Base-by-base conservation (phyloP, 371 early-diverging fungal genomes). In the Mucor sp. region DNA sequence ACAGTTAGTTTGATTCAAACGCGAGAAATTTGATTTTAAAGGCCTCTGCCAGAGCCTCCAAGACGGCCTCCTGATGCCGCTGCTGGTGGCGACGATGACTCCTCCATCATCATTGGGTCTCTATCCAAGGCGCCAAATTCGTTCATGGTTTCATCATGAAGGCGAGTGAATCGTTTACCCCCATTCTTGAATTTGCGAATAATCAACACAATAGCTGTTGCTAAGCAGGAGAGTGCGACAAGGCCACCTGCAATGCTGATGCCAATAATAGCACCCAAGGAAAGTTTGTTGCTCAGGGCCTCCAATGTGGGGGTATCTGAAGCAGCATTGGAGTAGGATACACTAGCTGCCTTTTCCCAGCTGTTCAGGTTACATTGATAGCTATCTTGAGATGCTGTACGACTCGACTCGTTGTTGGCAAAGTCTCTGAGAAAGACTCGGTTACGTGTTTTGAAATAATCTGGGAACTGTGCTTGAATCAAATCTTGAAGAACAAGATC, bases 391-490 rank as follows among this genome's bases (percentile, higher is more conserved):
- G 53, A 41, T 21, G 66, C 50, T 33, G 69, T 60, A 12, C 25
- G 44, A 27, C 53, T 70, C 28, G 63, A n/a, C 33, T 70, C 65
- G 41, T 57, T 59, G 19, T 69, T 30, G 23, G 74, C 65, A 65
- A 71, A 71, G 44, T 60, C 53, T 61, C 77, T 74, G 59, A 77
- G 56, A 62, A 77, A 77, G n/a, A 44, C 58, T 8, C 77, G 69
- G 12, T 43, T 62, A 25, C 69, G 68, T 23, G 61, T 58, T n/a
- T 43, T 55, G 25, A 66, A 70, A 65, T 62, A 77, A 56, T 70
- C 71, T 6, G 77, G 77, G 59, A 71, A 77, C 50, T 77, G 77
- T 27, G 71, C 71, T 61, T 70, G 64, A 59, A 77, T 71, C 62
- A 77, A 66, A 35, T 77, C 77, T 43, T 66, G 64, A 27, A 77